Base-by-base conservation (phyloP, 352 stramenopile species). In the Thalassiosira hispida region DNA sequence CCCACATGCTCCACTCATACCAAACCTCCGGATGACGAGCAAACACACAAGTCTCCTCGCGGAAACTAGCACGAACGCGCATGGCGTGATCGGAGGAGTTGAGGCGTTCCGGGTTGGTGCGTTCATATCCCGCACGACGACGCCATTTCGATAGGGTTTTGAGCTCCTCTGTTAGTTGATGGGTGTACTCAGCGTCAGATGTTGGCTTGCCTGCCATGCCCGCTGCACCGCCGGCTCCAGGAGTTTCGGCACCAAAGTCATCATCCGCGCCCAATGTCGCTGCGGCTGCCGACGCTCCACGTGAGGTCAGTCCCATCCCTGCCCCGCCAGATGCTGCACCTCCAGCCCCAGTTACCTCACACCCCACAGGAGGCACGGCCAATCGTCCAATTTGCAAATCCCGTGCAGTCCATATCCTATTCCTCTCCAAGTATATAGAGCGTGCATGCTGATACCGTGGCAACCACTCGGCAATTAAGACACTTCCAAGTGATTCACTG, bases 1-100 rank as follows among this genome's bases (percentile, higher is more conserved):
- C 89, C 83, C 85, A 94, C 56, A 79, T 84, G 65, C 79, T 85
- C 89, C 89, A 94, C 73, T 91, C 89, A 42, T 90, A 83, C 89
- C 89, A 94, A 31, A 85, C 77, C 71, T 94, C 89, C 20, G 84
- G 77, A 77, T 91, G 84, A 27, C 81, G 65, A 25, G 84, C 83
- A 71, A 91, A 86, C 0, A 77, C 77, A 64, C 81, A 89, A 25
- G 77, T 76, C 51, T 87, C 83, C 70, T 92, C 89, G 27, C 86
- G 81, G 77, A 87, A 94, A 12, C 63, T 70, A 22, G 80, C 60
- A 33, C 89, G 77, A 12, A 94, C 77, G 14, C 87, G 76, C 18
- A 64, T 25, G 18, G 79, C 66, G 16, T 85, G 40, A 18, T 92
- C 86, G 11, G 73, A 42, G 8, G 77, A 51, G 40, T 49, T 70